Conservation (phyloP, 768 basidiomycete species). For the Amanita exitialis region DNA sequence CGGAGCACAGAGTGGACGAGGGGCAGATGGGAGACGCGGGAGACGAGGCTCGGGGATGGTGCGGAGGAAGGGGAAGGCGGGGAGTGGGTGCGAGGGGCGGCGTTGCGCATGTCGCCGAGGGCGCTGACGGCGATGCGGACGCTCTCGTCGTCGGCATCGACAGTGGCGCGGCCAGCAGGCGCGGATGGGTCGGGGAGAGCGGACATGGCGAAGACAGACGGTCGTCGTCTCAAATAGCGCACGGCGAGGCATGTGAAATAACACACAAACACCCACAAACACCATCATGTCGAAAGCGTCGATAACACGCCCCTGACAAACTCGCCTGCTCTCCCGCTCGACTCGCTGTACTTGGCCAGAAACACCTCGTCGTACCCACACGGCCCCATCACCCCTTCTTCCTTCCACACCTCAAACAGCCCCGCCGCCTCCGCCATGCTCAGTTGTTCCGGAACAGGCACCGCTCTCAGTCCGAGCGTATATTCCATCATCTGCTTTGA, state of each 20-base stretch:
- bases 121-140: conserved; percentile 73
- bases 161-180: conserved; percentile 7
- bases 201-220: neutral
- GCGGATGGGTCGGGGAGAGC: neutral
- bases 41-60: conserved; percentile 24
- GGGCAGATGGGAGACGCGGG: conserved; percentile 58
- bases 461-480: conserved; percentile 32
- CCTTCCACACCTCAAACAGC: conserved; percentile 70
- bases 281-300: conserved; percentile 10
- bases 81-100: conserved; percentile 13
- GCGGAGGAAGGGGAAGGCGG: conserved; percentile 5
- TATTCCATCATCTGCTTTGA: conserved; percentile 40
- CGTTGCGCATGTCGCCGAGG: conserved; percentile 68
- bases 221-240: neutral
- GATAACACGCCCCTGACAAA: conserved; percentile 62
- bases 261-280: neutral
- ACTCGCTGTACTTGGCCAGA: conserved; percentile 68
- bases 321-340: conserved; percentile 68
- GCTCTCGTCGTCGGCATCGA: conserved; percentile 55
- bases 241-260: neutral
- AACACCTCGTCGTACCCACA: conserved; percentile 66
- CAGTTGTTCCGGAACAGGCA: conserved; percentile 45
- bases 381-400: conserved; percentile 43
- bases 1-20: conserved; percentile 63
- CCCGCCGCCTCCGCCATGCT: conserved; percentile 59